These are phyloP conservation scores for Castanospermum australe DNA, from an alignment of 306 rosid species.

Conservation along the genomic window DNA sequence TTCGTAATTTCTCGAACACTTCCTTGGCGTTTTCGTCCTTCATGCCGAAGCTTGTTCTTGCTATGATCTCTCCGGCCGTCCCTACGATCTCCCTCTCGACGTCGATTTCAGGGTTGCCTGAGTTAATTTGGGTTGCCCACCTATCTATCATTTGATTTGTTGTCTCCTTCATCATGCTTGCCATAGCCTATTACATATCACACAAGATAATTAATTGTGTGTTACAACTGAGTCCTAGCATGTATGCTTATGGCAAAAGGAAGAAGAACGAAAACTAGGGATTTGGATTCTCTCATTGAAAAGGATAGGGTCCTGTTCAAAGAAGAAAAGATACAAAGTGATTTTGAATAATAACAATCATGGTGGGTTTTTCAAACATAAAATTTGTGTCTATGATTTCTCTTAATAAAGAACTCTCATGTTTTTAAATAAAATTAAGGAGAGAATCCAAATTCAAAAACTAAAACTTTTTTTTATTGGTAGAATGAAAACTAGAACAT, in stretches of 20 bases:
- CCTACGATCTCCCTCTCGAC: slow-evolving; percentile 57
- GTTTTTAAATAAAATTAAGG: too few relatives aligned
- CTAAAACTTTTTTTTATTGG: too few relatives aligned
- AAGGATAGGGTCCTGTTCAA: too few relatives aligned
- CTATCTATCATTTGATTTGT: slow-evolving; percentile 61
- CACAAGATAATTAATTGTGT: not conserved
- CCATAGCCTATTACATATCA: slow-evolving; percentile 57
- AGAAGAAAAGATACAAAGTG: too few relatives aligned
- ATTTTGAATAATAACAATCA: too few relatives aligned
- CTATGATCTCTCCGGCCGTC: slow-evolving; percentile 78
- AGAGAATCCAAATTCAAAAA: too few relatives aligned
- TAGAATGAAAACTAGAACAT: too few relatives aligned
- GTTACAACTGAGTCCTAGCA: not conserved
- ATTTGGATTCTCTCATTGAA: too few relatives aligned
- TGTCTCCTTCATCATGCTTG: slow-evolving; percentile 58
- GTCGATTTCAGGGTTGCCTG: slow-evolving; percentile 55
- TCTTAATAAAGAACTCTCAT: too few relatives aligned
- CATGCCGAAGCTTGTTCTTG: slow-evolving; percentile 78
- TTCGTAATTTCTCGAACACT: slow-evolving; percentile 54
- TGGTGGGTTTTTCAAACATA: too few relatives aligned
- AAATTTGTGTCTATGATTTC: too few relatives aligned
- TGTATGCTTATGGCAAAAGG: not conserved
- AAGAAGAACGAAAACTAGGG: not conserved
- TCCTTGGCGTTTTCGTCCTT: slow-evolving; percentile 37
- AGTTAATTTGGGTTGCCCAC: slow-evolving; percentile 51